phyloP scores from a whole-genome alignment of 164 flowering plant species.

The Warburgia ugandensis region DNA sequence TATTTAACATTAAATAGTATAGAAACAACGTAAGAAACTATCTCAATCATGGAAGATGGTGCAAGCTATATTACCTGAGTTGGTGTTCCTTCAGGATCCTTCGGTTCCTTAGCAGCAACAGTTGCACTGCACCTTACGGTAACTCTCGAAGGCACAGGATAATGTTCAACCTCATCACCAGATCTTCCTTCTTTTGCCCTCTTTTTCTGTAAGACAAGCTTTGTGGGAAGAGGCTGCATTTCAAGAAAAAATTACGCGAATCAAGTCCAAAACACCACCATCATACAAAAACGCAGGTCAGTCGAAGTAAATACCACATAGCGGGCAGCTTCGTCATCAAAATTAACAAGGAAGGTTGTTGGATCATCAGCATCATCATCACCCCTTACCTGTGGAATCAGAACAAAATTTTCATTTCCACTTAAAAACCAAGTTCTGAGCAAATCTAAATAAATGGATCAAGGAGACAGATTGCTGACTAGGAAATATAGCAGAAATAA shows the following conservation, averaged over 20 bases:
- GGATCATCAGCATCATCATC: slow-evolving; percentile 74
- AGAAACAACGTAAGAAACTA: background rate
- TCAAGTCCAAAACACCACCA: background rate
- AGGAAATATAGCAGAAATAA: slow-evolving; percentile 3
- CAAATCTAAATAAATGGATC: too few species aligned
- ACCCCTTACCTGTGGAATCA: slow-evolving; percentile 62
- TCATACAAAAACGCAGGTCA: background rate
- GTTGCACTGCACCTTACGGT: slow-evolving; percentile 61
- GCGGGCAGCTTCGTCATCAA: slow-evolving; percentile 72
- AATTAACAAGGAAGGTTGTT: slow-evolving; percentile 64
- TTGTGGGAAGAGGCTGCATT: slow-evolving; percentile 89
- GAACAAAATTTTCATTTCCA: background rate
- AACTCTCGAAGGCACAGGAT: slow-evolving; percentile 63
- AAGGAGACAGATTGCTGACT: background rate
- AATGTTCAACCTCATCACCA: slow-evolving; percentile 71
- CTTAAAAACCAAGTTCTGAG: too few species aligned
- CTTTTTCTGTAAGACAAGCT: slow-evolving; percentile 70
- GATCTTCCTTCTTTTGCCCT: slow-evolving; percentile 84
- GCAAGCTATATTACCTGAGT: too few species aligned
- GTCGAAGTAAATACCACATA: slow-evolving; percentile 45
- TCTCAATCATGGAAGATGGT: background rate
- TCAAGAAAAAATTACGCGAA: slow-evolving; percentile 1
- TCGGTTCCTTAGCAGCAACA: slow-evolving; percentile 45
- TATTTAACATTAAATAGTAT: background rate
- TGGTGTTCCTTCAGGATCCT: slow-evolving; percentile 43